Evolutionary conservation across 2,329 filamentous ascomycete genomes (phyloP).

Genomic region (Phialophora verrucosa): DNA sequence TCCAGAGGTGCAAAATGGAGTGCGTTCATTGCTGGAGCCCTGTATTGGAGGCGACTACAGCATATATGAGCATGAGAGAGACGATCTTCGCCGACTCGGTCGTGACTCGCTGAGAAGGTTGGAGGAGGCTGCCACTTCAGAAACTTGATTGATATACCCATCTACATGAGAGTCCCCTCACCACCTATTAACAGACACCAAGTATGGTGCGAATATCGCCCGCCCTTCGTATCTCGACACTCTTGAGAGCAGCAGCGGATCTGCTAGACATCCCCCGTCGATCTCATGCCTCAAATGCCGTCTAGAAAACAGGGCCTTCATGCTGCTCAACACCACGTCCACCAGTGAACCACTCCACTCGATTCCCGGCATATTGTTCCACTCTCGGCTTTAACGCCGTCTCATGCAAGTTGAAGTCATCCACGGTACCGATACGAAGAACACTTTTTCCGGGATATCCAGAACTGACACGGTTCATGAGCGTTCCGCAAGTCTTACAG

Average conservation of each 20-base stretch:
- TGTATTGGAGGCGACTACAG: slow-evolving; percentile 37
- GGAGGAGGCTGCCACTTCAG: background rate
- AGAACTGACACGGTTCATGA: slow-evolving; percentile 62
- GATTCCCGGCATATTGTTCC: slow-evolving; percentile 60
- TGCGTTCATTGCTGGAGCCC: slow-evolving; percentile 28
- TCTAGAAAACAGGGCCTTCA: slow-evolving; percentile 18
- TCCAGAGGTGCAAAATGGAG: slow-evolving; percentile 4
- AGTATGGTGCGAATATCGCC: too few relatives aligned
- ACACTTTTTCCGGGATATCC: slow-evolving; percentile 56
- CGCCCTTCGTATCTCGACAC: too few relatives aligned
- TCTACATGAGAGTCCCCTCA: background rate
- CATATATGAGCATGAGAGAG: slow-evolving; percentile 34
- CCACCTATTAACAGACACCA: background rate
- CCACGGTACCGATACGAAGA: slow-evolving; percentile 64
- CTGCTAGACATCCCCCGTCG: background rate
- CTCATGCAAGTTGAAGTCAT: slow-evolving; percentile 65
- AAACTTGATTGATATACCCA: background rate
- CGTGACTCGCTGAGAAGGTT: slow-evolving; percentile 1
- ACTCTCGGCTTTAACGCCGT: slow-evolving; percentile 60
- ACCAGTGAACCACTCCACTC: slow-evolving; percentile 57
- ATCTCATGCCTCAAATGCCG: background rate
- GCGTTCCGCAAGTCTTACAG: slow-evolving; percentile 63
- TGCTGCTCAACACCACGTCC: slow-evolving; percentile 47
- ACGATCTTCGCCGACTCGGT: slow-evolving; percentile 23
- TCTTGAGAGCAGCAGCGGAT: background rate